Percentiles rank a stretch among this genome's conserved stretches.
phyloP scores from a whole-genome alignment of 2,329 filamentous ascomycete genomes.

The Stylonectria norvegica region DNA sequence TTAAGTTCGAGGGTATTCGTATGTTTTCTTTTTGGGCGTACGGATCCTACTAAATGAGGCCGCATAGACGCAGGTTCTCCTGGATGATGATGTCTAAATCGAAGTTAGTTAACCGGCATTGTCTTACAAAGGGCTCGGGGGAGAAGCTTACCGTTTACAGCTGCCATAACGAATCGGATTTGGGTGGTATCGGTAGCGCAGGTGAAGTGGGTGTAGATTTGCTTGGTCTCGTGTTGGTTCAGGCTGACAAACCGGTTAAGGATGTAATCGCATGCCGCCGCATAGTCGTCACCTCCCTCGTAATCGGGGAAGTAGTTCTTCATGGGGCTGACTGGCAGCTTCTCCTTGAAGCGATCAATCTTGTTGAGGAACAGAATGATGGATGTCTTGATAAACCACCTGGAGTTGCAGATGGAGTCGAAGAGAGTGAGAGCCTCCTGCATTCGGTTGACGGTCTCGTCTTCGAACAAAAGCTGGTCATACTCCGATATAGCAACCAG shows the following conservation, averaged over 20 bases:
- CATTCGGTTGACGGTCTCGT: slow-evolving; percentile 95
- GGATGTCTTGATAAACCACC: slow-evolving; percentile 87
- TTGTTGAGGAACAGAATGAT: slow-evolving; percentile 90
- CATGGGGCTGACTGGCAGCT: slow-evolving; percentile 77
- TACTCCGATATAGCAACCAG: slow-evolving; percentile 96
- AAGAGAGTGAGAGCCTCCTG: slow-evolving; percentile 84
- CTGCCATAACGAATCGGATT: slow-evolving; percentile 99
- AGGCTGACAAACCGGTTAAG: slow-evolving; percentile 96
- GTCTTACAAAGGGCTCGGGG: neutral
- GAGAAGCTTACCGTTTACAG: slow-evolving; percentile 79
- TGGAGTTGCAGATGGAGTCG: slow-evolving; percentile 82
- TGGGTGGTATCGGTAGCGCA: slow-evolving; percentile 98
- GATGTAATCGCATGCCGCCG: slow-evolving; percentile 96
- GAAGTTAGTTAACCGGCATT: slow-evolving; percentile 40
- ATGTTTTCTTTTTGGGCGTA: no score
- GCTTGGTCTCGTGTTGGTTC: slow-evolving; percentile 99
- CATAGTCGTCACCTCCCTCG: slow-evolving; percentile 94
- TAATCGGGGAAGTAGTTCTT: slow-evolving; percentile 88
- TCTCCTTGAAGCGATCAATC: slow-evolving; percentile 86
- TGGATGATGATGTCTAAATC: slow-evolving; percentile 95
- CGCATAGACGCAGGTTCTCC: slow-evolving; percentile 95
- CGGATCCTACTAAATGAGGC: slow-evolving; percentile 97
- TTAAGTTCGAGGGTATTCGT: slow-evolving; percentile 44
- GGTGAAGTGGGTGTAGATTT: slow-evolving; percentile 99
- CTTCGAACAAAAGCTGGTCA: slow-evolving; percentile 92